Evolutionary conservation across 2,329 filamentous ascomycete genomes (phyloP), one percentile per base, ranked within the genome.

Genomic region (Fusarium sp.): DNA sequence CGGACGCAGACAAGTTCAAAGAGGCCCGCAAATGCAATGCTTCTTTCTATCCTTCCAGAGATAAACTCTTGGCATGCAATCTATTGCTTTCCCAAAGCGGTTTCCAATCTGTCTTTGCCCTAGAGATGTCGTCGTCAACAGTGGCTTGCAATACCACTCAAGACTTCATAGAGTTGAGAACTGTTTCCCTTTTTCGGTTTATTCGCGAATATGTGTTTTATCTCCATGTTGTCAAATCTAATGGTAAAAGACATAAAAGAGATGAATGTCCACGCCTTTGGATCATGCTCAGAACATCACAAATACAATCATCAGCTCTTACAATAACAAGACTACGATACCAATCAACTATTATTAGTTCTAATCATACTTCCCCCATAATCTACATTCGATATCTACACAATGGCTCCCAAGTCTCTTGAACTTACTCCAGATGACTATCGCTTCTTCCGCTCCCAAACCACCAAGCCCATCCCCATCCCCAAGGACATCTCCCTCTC

Each of bases 371-470:
- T 47, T 28, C 14, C 14, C 28, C 22, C 7, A 41, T 2, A 31
- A 20, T 7, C 12, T 9, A 36, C 5, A 42, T 9, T 6, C 15
- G 22, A 12, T 10, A 39, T 33, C 26, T 10, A 33, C 58, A 52
- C 24, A 44, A 79, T 79, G 78, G 66, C 65, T 20, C 76, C 76
- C 26, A 78, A 78, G 45, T 78, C 76, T 33, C 63, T 78, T 47
- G 66, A 78, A 20, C 45, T 77, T 4, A 14, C 59, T 6, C 63
- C 76, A 4, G 55, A 41, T 6, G 31, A 59, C 18, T 77, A 64
- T 22, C 65, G 26, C 26, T 82, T 82, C 63, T 28, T 79, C 14
- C 54, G 63, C 5, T 80, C 80, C 15, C 80, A 82, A 45, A 75
- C 79, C 47, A 66, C 77, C 45, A 79, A 73, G 26, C 60, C 75